Evolutionary conservation across 331 rosid genomes (phyloP).

Genomic region (Ulmus americana): DNA sequence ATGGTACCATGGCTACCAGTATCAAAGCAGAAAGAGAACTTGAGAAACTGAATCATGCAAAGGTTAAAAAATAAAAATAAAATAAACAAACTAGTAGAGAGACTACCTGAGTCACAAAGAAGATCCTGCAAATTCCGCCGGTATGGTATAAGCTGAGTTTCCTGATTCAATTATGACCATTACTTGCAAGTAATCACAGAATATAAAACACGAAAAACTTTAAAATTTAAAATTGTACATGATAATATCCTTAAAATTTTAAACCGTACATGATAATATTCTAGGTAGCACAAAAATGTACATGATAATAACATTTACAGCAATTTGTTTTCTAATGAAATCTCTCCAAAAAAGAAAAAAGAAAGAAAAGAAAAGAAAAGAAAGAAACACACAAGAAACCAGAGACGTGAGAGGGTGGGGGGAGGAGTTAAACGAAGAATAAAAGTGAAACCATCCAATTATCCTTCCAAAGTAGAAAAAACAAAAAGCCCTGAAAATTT

Average conservation of each 20-base stretch:
- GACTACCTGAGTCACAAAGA: slow-evolving; percentile 88
- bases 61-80: neutral
- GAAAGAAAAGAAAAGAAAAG: no score
- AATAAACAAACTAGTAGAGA: slow-evolving; percentile 16
- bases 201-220: neutral
- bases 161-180: slow-evolving; percentile 49
- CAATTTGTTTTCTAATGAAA: no score
- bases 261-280: no score
- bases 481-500: no score
- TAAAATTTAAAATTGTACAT: neutral
- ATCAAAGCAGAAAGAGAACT: slow-evolving; percentile 33
- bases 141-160: slow-evolving; percentile 81
- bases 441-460: no score
- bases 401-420: no score
- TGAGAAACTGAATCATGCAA: slow-evolving; percentile 17
- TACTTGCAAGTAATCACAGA: slow-evolving; percentile 18
- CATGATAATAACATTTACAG: no score
- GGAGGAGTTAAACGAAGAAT: no score
- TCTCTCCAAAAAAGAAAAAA: no score
- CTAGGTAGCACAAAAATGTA: no score
- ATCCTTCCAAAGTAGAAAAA: no score
- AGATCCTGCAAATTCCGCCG: slow-evolving; percentile 90
- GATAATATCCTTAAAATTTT: neutral
- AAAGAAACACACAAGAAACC: no score
- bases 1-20: slow-evolving; percentile 80